phyloP scores from a whole-genome alignment of 2,329 filamentous ascomycete genomes.

The Microcyclospora tardicrescens region DNA sequence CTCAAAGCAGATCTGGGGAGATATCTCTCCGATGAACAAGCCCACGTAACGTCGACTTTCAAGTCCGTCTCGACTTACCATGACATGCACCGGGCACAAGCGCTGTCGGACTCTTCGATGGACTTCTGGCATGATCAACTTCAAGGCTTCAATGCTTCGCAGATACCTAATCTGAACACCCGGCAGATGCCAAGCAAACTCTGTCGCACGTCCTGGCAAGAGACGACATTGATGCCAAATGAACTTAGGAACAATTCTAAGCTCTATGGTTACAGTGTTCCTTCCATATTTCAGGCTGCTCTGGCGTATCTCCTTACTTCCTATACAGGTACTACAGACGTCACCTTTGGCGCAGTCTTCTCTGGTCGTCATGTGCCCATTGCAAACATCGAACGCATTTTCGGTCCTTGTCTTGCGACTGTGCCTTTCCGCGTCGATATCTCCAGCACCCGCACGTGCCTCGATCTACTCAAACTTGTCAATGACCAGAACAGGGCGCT shows the following conservation, averaged over 20 bases:
- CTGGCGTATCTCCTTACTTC: conserved; percentile 52
- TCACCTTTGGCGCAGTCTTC: conserved; percentile 65
- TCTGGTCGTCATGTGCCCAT: conserved; percentile 70
- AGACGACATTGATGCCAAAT: conserved; percentile 4
- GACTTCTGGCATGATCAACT: conserved; percentile 62
- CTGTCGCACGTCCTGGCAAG: conserved; percentile 11
- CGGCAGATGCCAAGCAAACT: conserved; percentile 10
- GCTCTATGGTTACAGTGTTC: conserved; percentile 41
- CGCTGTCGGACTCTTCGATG: conserved; percentile 29
- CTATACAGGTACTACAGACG: conserved; percentile 51
- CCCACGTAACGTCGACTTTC: conserved; percentile 44
- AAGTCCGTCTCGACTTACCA: conserved; percentile 44
- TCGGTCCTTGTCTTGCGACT: conserved; percentile 69
- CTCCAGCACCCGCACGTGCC: conserved; percentile 36
- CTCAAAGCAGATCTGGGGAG: conserved; percentile 54
- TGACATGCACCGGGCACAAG: conserved; percentile 8
- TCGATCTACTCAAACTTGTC: conserved; percentile 50
- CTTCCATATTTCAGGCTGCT: conserved; percentile 64
- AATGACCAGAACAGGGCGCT: conserved; percentile 54
- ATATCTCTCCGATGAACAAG: conserved; percentile 30
- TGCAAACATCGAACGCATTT: conserved; percentile 53
- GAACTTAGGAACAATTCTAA: conserved; percentile 5
- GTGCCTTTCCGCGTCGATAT: conserved; percentile 58
- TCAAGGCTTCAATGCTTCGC: conserved; percentile 39
- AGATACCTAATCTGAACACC: conserved; percentile 48